Evolutionary conservation across 2,329 filamentous ascomycete species (phyloP).

Genomic region (Coniella lustricola): DNA sequence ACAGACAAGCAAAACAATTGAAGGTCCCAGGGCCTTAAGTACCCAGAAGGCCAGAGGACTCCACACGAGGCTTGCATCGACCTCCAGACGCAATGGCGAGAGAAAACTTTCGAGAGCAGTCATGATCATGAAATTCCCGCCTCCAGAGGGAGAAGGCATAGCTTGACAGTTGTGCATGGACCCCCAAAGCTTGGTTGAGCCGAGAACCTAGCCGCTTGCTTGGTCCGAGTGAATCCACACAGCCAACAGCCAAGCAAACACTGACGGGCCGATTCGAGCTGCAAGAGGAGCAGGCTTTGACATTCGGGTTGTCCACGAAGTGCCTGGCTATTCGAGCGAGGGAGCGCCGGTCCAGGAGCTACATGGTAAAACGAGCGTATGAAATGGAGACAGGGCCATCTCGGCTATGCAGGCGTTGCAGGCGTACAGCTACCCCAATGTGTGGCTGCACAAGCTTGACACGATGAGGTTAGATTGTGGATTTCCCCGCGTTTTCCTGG

Average conservation of each 20-base stretch:
- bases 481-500: background rate
- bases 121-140: background rate
- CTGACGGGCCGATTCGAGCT: background rate
- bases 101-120: background rate
- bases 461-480: background rate
- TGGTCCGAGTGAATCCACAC: too few relatives aligned
- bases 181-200: too few relatives aligned
- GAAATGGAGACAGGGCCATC: too few relatives aligned
- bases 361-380: too few relatives aligned
- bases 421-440: background rate
- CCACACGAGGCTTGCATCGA: background rate
- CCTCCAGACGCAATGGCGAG: background rate
- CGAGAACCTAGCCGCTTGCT: too few relatives aligned
- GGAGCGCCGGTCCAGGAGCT: too few relatives aligned
- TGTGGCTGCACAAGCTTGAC: too few relatives aligned
- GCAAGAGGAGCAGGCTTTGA: too few relatives aligned
- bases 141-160: background rate
- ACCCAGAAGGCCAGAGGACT: background rate
- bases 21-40: background rate
- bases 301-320: background rate
- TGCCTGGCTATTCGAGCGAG: too few relatives aligned
- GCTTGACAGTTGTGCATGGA: background rate
- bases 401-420: background rate
- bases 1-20: background rate
- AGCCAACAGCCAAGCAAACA: too few relatives aligned